These are phyloP conservation scores for Mrakia hoshinonis DNA, from an alignment of 768 basidiomycete genomes.

Conservation along the genomic window DNA sequence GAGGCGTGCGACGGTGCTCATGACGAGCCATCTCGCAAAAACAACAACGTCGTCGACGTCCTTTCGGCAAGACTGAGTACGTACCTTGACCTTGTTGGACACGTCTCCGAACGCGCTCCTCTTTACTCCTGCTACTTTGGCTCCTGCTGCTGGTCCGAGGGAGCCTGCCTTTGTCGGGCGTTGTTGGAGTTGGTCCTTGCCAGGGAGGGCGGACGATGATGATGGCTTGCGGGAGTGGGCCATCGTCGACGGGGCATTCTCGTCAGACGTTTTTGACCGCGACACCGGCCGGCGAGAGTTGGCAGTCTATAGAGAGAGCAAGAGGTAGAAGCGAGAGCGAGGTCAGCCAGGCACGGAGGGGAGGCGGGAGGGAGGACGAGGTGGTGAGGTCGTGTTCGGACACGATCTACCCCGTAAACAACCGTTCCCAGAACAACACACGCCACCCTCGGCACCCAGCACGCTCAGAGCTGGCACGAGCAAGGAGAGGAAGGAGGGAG, in stretches of 20 bases:
- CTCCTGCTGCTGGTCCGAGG: slow-evolving; percentile 43
- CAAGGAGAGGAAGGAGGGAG: too few relatives aligned
- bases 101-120: slow-evolving; percentile 74
- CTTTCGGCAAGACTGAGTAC: slow-evolving; percentile 33
- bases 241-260: slow-evolving; percentile 36
- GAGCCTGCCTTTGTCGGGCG: slow-evolving; percentile 39
- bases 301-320: background rate
- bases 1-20: background rate
- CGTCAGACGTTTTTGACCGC: slow-evolving; percentile 33
- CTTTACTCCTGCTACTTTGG: slow-evolving; percentile 51
- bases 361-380: background rate
- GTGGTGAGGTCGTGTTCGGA: background rate
- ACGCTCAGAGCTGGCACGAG: background rate
- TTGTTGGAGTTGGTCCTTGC: slow-evolving; percentile 13
- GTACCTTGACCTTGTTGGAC: slow-evolving; percentile 63
- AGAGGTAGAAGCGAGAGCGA: background rate
- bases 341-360: too few relatives aligned
- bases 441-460: background rate
- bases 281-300: background rate
- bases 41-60: background rate
- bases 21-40: background rate
- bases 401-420: background rate
- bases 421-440: too few relatives aligned
- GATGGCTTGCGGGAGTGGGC: slow-evolving; percentile 35
- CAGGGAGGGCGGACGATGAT: slow-evolving; percentile 24